These are phyloP conservation scores for Ceratocystis albifundus DNA, from an alignment of 2,329 filamentous ascomycete species.

Conservation along the genomic window DNA sequence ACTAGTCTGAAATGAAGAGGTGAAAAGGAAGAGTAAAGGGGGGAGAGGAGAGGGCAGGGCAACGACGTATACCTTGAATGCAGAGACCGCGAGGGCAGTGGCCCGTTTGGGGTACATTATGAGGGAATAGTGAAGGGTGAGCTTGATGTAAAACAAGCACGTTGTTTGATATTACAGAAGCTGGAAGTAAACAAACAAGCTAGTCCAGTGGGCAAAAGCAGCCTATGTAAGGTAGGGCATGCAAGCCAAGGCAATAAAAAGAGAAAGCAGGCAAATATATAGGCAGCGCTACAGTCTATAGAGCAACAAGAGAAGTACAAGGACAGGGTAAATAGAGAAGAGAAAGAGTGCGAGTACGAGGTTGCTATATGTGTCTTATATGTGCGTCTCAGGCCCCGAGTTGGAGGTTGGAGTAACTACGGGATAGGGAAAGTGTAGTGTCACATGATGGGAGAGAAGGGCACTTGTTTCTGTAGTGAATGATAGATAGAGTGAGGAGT, in stretches of 20 bases:
- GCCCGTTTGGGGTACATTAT: not conserved
- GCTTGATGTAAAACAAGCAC: not conserved
- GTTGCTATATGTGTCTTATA: not conserved
- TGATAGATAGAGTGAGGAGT: not conserved
- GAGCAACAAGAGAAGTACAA: not conserved
- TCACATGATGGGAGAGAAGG: not conserved
- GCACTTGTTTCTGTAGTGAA: not conserved
- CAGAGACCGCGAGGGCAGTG: not conserved
- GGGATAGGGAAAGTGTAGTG: not conserved
- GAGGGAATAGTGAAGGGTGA: not conserved
- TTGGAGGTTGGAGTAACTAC: slow-evolving; percentile 2
- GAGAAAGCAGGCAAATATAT: not conserved
- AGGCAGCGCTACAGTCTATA: not conserved
- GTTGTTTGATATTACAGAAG: not conserved
- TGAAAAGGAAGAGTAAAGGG: too few species aligned
- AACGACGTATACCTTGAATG: not conserved
- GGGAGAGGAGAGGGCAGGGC: too few species aligned
- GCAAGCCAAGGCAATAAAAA: not conserved
- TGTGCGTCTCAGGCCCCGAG: not conserved
- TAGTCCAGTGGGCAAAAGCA: not conserved
- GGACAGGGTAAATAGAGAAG: not conserved
- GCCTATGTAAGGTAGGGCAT: not conserved
- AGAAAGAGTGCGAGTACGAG: not conserved
- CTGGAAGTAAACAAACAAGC: not conserved
- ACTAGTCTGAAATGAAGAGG: not conserved